Percentiles rank a stretch among this genome's conserved stretches.
These are phyloP conservation scores for Eremochloa ophiuroides DNA, from an alignment of 176 grass and related monocot species.

Conservation along the genomic window DNA sequence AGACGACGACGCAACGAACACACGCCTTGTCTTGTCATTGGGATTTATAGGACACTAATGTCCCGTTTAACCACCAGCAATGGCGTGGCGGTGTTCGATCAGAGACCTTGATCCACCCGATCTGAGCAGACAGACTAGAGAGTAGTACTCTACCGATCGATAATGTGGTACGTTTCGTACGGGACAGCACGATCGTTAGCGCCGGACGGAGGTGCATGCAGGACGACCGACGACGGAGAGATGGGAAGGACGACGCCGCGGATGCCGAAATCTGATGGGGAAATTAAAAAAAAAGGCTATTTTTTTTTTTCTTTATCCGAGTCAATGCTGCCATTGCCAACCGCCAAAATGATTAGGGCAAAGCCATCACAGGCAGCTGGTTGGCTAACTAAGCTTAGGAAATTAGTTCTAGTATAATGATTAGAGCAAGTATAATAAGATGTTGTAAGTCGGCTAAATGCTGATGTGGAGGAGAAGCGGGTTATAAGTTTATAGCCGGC, in stretches of 20 bases:
- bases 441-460: too few relatives aligned
- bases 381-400: neutral
- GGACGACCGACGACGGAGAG: neutral
- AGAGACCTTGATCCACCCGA: too few relatives aligned
- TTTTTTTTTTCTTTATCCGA: neutral
- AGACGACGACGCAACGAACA: neutral
- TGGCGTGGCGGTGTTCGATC: too few relatives aligned
- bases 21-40: too few relatives aligned
- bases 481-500: too few relatives aligned
- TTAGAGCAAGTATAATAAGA: too few relatives aligned
- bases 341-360: slow-evolving; percentile 36
- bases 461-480: too few relatives aligned
- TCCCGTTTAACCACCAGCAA: slow-evolving; percentile 36
- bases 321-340: slow-evolving; percentile 49
- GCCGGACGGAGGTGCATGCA: neutral
- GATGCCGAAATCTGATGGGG: slow-evolving; percentile 11
- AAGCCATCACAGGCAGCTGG: slow-evolving; percentile 26
- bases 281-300: neutral
- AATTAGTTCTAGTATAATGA: neutral
- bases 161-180: slow-evolving; percentile 1
- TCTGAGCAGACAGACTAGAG: too few relatives aligned
- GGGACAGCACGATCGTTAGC: neutral
- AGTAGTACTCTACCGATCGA: neutral
- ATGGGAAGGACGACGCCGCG: too few relatives aligned
- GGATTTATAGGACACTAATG: neutral